Evolutionary conservation across 73 alveolate genomes (phyloP), one percentile per base, ranked within the genome.

Genomic region (Tetrahymena elliotti): DNA sequence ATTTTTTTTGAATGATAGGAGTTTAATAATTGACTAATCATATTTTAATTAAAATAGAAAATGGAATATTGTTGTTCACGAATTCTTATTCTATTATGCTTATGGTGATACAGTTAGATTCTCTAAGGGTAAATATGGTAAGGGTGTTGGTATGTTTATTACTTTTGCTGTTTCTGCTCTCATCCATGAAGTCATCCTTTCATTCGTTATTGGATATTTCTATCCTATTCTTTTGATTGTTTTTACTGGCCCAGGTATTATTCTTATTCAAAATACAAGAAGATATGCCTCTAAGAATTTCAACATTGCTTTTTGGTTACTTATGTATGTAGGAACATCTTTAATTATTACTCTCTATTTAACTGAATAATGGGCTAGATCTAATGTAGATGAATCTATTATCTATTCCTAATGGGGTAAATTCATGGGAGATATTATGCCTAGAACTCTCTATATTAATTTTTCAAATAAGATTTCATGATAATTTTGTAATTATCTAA

Each of bases 11-110:
- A n/a, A n/a, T n/a, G n/a, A n/a, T n/a, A n/a, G n/a, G n/a, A n/a
- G n/a, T n/a, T n/a, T n/a, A n/a, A n/a, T n/a, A n/a, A n/a, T n/a
- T n/a, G n/a, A n/a, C n/a, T n/a, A n/a, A n/a, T n/a, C n/a, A n/a
- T n/a, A n/a, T n/a, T n/a, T n/a, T n/a, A n/a, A n/a, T n/a, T n/a
- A n/a, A n/a, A 24, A 68, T 27, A 54, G 99, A 34, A 98, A 97
- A 94, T 98, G 99, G 99, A 98, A 98, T 93, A 97, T 98, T 52
- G 97, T 97, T 27, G 99, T 98, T 83, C 99, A 98, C 93, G 99
- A 98, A 94, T 98, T 97, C 96, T 97, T 98, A 6, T 97, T 94
- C 92, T 98, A 98, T 96, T 98, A 98, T 94, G 94, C 98, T 41
- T 98, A 97, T 93, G 92, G 96, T 68, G 99, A 98, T 94, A 93